These are phyloP conservation scores for Quercus tomentella DNA, from an alignment of 331 rosid genomes.

Conservation along the genomic window DNA sequence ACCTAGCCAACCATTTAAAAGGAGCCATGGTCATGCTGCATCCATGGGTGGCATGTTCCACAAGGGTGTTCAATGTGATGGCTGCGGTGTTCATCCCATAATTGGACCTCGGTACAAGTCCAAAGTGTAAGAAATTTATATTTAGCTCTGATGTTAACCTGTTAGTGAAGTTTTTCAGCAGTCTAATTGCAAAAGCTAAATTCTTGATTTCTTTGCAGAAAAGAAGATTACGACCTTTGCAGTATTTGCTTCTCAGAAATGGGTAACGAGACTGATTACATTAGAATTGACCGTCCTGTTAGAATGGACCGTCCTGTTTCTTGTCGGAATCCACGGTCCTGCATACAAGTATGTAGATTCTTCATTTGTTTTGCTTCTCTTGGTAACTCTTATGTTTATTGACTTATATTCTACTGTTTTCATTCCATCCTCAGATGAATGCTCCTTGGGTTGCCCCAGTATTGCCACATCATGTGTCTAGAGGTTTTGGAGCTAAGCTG, in stretches of 20 bases:
- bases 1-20: constrained; percentile 41
- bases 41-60: constrained; percentile 64
- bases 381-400: not conserved
- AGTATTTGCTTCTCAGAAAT: constrained; percentile 50
- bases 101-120: constrained; percentile 80
- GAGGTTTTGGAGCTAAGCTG: constrained; percentile 26
- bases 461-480: constrained; percentile 21
- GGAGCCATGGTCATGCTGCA: constrained; percentile 45
- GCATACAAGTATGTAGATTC: constrained; percentile 24
- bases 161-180: not conserved
- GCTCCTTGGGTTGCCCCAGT: constrained; percentile 16
- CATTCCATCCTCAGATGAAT: constrained; percentile 22
- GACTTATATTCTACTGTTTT: not conserved
- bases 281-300: constrained; percentile 58
- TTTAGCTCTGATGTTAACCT: not conserved
- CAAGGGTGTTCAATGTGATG: constrained; percentile 68
- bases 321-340: constrained; percentile 22
- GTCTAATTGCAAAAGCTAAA: not conserved
- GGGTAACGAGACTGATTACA: constrained; percentile 48
- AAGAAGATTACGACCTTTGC: constrained; percentile 71
- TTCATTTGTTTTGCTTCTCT: constrained; percentile 10
- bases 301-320: constrained; percentile 57
- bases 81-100: constrained; percentile 78
- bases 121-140: constrained; percentile 47
- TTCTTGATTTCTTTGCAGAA: constrained; percentile 37